Evolutionary conservation across 192 early-diverging fungal genomes (phyloP), one percentile per base, ranked within the genome.

Genomic region (Linderina pennispora): DNA sequence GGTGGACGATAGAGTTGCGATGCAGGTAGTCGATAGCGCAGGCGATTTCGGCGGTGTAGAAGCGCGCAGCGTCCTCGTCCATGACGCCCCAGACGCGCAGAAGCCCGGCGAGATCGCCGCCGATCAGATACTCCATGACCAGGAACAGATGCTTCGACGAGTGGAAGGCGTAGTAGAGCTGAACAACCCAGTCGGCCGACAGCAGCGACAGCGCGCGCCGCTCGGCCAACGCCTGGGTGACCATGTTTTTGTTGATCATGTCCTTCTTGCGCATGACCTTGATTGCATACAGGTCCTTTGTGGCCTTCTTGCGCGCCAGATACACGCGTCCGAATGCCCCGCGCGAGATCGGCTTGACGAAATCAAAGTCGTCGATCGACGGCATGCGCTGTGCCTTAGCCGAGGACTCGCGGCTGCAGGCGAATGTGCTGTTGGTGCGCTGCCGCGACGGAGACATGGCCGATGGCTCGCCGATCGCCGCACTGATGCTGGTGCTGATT

Each of bases 171-270:
- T 91, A 95, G 68, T 82, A 94, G n/a, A 95, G 75, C 60, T 87
- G 85, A 14, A 95, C 92, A 11, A 95, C 88, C 75, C 85, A 94
- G 2, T 88, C 90, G 1, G 89, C 89, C 14, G 75, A 58, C 9
- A 85, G 76, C 42, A 93, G 54, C 25, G 85, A 83, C 26, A 95
- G 62, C 21, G 89, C 92, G 16, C 88, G 83, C 45, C 88, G 75
- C 69, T 95, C 92, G 4, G 90, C 89, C 22, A 90, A 65, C 10
- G 90, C 87, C 43, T 94, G 91, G 20, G 81, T 86, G n/a, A 91
- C 86, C 92, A 94, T 92, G 60, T 95, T 94, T 70, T 94, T 95
- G 51, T 85, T 80, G 51, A 92, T 89, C 85, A 95, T 92, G 55
- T 93, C 88, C 34, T 85, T 85, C 45, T 92, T 95, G 62, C 88